These are phyloP conservation scores for Paecilomyces dactylethromorphus DNA, from an alignment of 2,329 filamentous ascomycete genomes.

Conservation along the genomic window DNA sequence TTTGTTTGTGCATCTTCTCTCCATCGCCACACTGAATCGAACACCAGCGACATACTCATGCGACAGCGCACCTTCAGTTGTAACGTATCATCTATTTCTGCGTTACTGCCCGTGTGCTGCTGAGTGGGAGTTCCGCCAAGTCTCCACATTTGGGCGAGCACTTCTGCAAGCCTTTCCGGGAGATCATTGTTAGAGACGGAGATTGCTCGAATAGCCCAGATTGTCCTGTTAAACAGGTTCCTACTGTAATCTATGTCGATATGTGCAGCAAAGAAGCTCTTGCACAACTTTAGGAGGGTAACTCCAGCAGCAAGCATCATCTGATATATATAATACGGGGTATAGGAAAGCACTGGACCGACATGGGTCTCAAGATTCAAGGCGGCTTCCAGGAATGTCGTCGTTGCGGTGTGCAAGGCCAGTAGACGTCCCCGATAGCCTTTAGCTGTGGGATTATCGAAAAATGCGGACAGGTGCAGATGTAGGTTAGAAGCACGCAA, in stretches of 20 bases:
- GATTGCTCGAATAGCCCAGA: constrained; percentile 53
- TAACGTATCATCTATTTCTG: constrained; percentile 40
- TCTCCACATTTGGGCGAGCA: constrained; percentile 60
- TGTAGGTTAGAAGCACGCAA: constrained; percentile 42
- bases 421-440: constrained; percentile 42
- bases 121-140: constrained; percentile 31
- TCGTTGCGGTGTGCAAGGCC: constrained; percentile 40
- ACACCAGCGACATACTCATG: constrained; percentile 62
- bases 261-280: constrained; percentile 56
- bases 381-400: constrained; percentile 40
- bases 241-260: constrained; percentile 52
- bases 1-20: constrained; percentile 60
- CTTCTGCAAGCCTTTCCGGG: constrained; percentile 57
- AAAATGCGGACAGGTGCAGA: constrained; percentile 44
- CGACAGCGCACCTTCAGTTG: constrained; percentile 60
- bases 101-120: constrained; percentile 17
- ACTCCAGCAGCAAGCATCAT: constrained; percentile 61
- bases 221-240: constrained; percentile 52
- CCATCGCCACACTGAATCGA: constrained; percentile 64
- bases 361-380: constrained; percentile 38
- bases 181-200: constrained; percentile 59
- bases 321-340: constrained; percentile 58
- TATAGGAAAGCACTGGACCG: constrained; percentile 46
- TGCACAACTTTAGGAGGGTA: constrained; percentile 58
- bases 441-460: constrained; percentile 40